These are phyloP conservation scores for Herpotrichia juniperi DNA, from an alignment of 2,329 filamentous ascomycete genomes.

Conservation along the genomic window DNA sequence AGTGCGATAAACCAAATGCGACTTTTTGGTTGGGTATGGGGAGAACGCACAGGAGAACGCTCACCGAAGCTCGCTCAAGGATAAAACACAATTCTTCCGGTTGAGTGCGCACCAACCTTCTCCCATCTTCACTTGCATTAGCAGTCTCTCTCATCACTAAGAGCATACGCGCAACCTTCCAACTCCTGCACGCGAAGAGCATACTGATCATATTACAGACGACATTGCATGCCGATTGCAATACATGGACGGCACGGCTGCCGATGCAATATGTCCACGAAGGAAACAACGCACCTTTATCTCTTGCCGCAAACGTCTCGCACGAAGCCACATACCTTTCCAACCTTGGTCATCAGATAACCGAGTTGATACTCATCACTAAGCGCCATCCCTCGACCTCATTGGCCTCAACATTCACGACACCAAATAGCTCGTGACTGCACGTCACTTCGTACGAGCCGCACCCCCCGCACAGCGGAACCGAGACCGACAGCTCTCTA, in stretches of 20 bases:
- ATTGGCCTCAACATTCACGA: background rate
- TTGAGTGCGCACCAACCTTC: background rate
- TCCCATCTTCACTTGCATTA: no score
- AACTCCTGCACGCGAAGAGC: background rate
- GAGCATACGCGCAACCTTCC: no score
- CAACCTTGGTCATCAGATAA: background rate
- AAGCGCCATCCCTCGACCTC: background rate
- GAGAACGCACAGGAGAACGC: background rate
- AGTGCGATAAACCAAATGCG: background rate
- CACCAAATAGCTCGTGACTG: no score
- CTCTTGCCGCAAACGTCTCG: slow-evolving; percentile 1
- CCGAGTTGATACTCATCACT: background rate
- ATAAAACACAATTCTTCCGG: background rate
- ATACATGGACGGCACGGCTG: background rate
- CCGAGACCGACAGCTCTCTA: no score
- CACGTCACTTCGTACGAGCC: no score
- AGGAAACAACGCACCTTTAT: slow-evolving; percentile 1
- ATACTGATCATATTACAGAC: slow-evolving; percentile 1
- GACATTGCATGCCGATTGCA: background rate
- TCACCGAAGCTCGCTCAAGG: background rate
- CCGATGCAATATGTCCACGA: background rate
- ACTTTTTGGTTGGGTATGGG: background rate
- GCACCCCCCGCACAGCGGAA: no score
- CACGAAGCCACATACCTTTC: background rate
- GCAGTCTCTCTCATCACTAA: no score